Evolutionary conservation across 495 filamentous ascomycete genomes (phyloP).

Genomic region (Xylaria grammica): DNA sequence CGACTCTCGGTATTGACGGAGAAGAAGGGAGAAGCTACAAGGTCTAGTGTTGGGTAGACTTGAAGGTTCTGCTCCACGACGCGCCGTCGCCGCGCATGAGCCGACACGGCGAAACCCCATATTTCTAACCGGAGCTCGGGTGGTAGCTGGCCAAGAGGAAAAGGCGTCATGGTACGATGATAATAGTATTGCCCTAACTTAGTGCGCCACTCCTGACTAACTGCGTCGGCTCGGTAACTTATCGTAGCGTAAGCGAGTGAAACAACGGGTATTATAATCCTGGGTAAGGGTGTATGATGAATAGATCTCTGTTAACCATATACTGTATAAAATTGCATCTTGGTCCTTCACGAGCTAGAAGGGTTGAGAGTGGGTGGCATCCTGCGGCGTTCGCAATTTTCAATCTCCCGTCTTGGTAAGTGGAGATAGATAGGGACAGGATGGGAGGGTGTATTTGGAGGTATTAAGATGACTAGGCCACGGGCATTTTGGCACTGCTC

Average conservation of each 20-base stretch:
- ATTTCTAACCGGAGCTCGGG: conserved; percentile 48
- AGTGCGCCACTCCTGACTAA: not conserved
- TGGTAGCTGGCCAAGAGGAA: conserved; percentile 45
- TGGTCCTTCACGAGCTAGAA: no score
- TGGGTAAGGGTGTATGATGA: no score
- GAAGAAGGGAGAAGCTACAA: conserved; percentile 16
- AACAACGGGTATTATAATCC: no score
- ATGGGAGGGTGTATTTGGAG: no score
- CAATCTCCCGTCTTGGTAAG: not conserved
- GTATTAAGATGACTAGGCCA: not conserved
- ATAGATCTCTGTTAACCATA: no score
- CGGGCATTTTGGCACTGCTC: not conserved
- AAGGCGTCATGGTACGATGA: conserved; percentile 19
- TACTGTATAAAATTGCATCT: no score
- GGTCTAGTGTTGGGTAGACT: conserved; percentile 12
- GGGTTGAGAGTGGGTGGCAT: not conserved
- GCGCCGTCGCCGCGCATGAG: conserved; percentile 3
- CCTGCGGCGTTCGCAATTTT: not conserved
- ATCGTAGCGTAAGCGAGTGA: not conserved
- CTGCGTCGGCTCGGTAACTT: not conserved
- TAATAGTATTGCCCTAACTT: not conserved
- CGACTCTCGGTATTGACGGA: conserved; percentile 17
- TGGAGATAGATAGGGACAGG: conserved; percentile 5
- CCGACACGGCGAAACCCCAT: conserved; percentile 30
- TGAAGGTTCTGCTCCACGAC: conserved; percentile 16